Evolutionary conservation across 225 moss, liverwort and hornwort genomes (phyloP), one percentile per base, ranked within the genome.

Genomic region (Sphagnum tenellum): DNA sequence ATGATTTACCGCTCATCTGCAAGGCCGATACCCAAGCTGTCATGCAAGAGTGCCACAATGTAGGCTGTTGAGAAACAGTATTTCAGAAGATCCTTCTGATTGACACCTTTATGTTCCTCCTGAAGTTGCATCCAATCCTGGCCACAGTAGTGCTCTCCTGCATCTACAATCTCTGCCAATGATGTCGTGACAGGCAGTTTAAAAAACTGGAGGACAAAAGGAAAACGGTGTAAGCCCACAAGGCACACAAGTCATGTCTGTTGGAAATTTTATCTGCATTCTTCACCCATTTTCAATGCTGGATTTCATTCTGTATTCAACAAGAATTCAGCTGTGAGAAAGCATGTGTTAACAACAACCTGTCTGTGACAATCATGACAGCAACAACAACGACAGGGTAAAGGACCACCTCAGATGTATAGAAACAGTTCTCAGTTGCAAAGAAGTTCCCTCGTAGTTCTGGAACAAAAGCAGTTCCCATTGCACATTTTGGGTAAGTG

Each of bases 1-100:
- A 55, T 2, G 54, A 70, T 60, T 46, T 71, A 86, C 86, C 83
- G 74, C 57, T 86, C 80, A 66, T 86, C 83, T 60, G 72, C 83
- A 86, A 71, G 51, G 73, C 29, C 80, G 45, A 86, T 76, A 63
- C 86, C 86, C 49, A 86, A 83, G 57, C 83, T 80, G 70, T 86
- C 86, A 56, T 86, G 74, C 82, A 86, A 73, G 3, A 86, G 80
- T 9, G 86, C 86, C 65, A 83, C 82, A 74, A 86, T 86, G 47
- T 86, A 86, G 29, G 86, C 77, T 56, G 83, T 80, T 46, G 86
- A 86, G 70, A 86, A 86, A 62, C 86, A 86, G 49, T 76, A 86
- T 62, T 86, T 83, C 11, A 86, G 64, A 55, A 86, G 80, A 70
- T 86, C 83, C 65, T 74, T 83, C 70, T 86, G 75, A 62, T 45